A percentile compares a stretch with the other conserved stretches of the same genome.
Evolutionary conservation across 2,329 filamentous ascomycete genomes (phyloP).

Genomic region (Kalmusia sp.): DNA sequence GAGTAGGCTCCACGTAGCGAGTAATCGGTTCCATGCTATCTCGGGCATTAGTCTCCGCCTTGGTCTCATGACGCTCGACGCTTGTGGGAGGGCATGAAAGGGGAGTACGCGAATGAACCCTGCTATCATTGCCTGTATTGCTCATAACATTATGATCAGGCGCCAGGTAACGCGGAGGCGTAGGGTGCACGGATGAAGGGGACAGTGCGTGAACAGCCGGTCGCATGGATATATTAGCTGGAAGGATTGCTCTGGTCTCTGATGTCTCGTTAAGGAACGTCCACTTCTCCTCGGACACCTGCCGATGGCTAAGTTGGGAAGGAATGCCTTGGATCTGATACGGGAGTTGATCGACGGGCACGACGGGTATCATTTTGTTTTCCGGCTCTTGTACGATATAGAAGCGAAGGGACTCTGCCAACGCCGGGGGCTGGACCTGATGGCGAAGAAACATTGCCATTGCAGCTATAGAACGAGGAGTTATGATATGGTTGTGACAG

Average conservation of each 20-base stretch:
- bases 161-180: background rate
- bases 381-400: slow-evolving; percentile 47
- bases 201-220: background rate
- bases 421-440: slow-evolving; percentile 1
- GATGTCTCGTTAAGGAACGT: slow-evolving; percentile 27
- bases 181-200: background rate
- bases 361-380: slow-evolving; percentile 47
- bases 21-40: background rate
- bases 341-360: slow-evolving; percentile 54
- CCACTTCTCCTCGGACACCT: slow-evolving; percentile 33
- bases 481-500: too few species aligned
- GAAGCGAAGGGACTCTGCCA: slow-evolving; percentile 34
- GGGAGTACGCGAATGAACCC: background rate
- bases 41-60: background rate
- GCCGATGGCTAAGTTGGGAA: slow-evolving; percentile 37
- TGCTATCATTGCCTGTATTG: background rate
- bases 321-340: slow-evolving; percentile 48
- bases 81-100: background rate
- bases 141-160: slow-evolving; percentile 6
- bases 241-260: slow-evolving; percentile 14
- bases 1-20: background rate
- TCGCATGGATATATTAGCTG: slow-evolving; percentile 5
- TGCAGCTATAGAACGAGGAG: too few species aligned
- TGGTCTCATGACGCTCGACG: background rate
- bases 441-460: too few species aligned